Evolutionary conservation across 2,329 filamentous ascomycete genomes (phyloP).

Genomic region (Aplosporella prunicola): DNA sequence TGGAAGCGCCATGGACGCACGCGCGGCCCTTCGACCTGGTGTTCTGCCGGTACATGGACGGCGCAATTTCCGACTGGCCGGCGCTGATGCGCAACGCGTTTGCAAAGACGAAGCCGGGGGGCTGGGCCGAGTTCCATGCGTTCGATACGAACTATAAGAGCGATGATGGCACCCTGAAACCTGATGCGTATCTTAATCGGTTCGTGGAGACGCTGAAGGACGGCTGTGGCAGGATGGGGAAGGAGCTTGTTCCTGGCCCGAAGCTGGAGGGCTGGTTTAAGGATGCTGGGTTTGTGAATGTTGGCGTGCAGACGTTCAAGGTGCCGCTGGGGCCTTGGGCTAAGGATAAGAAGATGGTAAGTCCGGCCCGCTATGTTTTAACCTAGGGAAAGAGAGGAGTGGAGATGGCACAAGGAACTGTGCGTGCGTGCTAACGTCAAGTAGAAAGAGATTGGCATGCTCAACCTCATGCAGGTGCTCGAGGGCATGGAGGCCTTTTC

Average conservation of each 20-base stretch:
- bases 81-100: conserved; percentile 38
- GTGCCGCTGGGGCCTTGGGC: conserved; percentile 22
- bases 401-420: no score
- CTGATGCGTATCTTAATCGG: conserved; percentile 4
- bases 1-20: conserved; percentile 49
- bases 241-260: conserved; percentile 17
- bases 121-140: conserved; percentile 42
- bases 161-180: conserved; percentile 24
- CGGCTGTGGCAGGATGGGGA: conserved; percentile 11
- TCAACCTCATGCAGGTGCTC: conserved; percentile 32
- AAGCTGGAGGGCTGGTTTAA: conserved; percentile 28
- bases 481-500: conserved; percentile 36
- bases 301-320: conserved; percentile 25
- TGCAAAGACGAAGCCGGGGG: conserved; percentile 28
- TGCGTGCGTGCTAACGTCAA: neutral
- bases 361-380: conserved; percentile 14
- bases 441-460: conserved; percentile 17
- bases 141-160: conserved; percentile 33
- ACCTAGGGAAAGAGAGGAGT: no score
- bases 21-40: conserved; percentile 47
- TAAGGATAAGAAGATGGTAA: conserved; percentile 15
- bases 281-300: conserved; percentile 35
- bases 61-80: conserved; percentile 46
- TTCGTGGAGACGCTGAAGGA: conserved; percentile 5
- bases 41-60: conserved; percentile 42